Evolutionary conservation across 441 rosid species (phyloP).

Genomic region (Croton laevigatus): DNA sequence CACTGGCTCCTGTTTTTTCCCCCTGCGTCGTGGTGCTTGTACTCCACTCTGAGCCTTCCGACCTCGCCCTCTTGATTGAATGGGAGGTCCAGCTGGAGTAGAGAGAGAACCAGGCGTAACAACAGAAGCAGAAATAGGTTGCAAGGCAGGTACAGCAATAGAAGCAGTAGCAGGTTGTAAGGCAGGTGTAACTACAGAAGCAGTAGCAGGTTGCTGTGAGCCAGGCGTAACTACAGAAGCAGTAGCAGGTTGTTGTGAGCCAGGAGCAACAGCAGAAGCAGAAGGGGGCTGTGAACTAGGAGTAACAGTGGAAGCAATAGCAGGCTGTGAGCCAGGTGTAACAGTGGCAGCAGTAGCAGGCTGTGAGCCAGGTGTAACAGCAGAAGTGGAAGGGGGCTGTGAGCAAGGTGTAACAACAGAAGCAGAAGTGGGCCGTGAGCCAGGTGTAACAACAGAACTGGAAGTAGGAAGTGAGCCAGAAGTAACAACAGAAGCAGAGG

Average conservation of each 20-base stretch:
- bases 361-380: not conserved
- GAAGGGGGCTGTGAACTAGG: constrained; percentile 32
- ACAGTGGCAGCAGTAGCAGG: not conserved
- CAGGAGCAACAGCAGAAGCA: constrained; percentile 13
- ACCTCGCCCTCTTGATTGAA: constrained; percentile 59
- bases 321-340: not conserved
- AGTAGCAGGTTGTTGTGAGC: constrained; percentile 4
- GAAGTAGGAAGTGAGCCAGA: constrained; percentile 34
- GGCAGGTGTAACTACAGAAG: constrained; percentile 20
- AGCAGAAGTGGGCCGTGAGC: constrained; percentile 7
- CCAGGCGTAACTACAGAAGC: constrained; percentile 1
- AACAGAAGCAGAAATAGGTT: constrained; percentile 11
- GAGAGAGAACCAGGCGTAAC: not conserved
- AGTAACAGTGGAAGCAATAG: not conserved
- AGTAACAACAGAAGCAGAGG: constrained; percentile 24
- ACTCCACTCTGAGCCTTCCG: constrained; percentile 53
- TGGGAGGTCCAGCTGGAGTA: constrained; percentile 14
- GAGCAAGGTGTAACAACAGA: not conserved
- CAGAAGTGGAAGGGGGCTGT: constrained; percentile 20
- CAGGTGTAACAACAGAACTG: constrained; percentile 12
- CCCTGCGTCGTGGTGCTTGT: constrained; percentile 60
- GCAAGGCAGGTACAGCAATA: not conserved
- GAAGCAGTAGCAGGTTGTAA: constrained; percentile 35
- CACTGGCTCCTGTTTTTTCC: constrained; percentile 51
- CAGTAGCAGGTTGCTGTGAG: constrained; percentile 16